phyloP scores from a whole-genome alignment of 495 filamentous ascomycete species.

The Aspergillus indologenus region DNA sequence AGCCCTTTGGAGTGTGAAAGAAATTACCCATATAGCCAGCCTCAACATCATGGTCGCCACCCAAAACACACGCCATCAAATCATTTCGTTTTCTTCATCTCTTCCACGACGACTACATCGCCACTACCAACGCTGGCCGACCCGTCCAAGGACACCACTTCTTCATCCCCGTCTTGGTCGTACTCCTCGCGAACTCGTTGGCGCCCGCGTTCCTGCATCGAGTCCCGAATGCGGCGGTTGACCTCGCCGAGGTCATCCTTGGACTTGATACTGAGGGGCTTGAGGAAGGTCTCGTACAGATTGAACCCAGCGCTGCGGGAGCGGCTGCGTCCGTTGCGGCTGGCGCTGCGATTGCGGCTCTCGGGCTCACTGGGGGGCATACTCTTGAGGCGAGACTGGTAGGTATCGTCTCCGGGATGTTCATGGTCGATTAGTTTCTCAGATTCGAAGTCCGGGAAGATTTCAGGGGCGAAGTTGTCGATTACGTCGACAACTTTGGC shows the following conservation, averaged over 20 bases:
- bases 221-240: conserved; percentile 69
- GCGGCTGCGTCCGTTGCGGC: conserved; percentile 38
- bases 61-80: not conserved
- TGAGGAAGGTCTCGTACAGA: conserved; percentile 9
- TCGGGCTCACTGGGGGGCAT: conserved; percentile 26
- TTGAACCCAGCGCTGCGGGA: conserved; percentile 25
- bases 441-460: conserved; percentile 91
- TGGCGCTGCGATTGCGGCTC: conserved; percentile 64
- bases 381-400: conserved; percentile 22
- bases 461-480: conserved; percentile 91
- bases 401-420: conserved; percentile 15
- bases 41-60: not conserved
- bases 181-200: conserved; percentile 9
- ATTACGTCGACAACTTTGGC: conserved; percentile 86
- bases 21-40: no score
- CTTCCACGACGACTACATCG: not conserved
- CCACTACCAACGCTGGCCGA: conserved; percentile 5
- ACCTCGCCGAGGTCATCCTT: conserved; percentile 73
- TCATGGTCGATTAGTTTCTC: conserved; percentile 5
- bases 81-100: conserved; percentile 12
- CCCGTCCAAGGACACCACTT: conserved; percentile 11
- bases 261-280: conserved; percentile 53
- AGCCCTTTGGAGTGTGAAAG: no score
- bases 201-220: conserved; percentile 71
- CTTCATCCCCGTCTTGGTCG: conserved; percentile 9